A percentile compares a stretch with the other conserved stretches of the same genome.
Conservation (phyloP, 1,284 basidiomycete genomes). For the Apiotrichum mycotoxinovorans region DNA sequence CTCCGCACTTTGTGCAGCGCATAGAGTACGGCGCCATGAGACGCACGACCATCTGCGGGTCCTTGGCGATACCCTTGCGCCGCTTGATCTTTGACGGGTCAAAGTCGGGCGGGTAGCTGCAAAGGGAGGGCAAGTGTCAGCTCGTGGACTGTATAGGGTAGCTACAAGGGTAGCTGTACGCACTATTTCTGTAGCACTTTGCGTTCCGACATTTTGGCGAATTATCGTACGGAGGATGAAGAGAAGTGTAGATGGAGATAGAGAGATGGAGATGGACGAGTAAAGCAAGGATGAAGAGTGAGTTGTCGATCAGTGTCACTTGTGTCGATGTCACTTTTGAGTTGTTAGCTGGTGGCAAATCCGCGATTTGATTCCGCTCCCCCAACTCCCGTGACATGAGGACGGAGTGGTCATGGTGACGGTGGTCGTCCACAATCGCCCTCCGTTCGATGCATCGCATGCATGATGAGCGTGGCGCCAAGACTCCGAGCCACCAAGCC, state of each 20-base stretch:
- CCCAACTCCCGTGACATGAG: too few species aligned
- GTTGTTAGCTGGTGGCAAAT: too few species aligned
- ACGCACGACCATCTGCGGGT: conserved; percentile 92
- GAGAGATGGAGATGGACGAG: background rate
- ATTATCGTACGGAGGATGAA: background rate
- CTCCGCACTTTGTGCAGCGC: conserved; percentile 93
- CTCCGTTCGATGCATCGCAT: too few species aligned
- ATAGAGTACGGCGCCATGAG: conserved; percentile 99
- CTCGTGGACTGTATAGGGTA: background rate
- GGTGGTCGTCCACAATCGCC: too few species aligned
- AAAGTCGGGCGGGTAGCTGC: conserved; percentile 67
- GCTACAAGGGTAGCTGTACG: conserved; percentile 24
- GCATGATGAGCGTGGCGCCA: too few species aligned
- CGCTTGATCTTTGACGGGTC: conserved; percentile 95
- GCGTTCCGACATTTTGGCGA: conserved; percentile 75
- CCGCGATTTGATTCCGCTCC: too few species aligned
- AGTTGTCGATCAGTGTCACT: too few species aligned
- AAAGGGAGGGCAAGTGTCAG: background rate
- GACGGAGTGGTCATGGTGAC: too few species aligned
- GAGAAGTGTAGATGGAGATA: background rate
- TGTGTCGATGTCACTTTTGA: too few species aligned
- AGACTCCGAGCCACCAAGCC: too few species aligned
- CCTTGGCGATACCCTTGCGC: conserved; percentile 66
- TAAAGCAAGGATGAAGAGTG: background rate
- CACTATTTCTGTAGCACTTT: conserved; percentile 66